Percentiles rank a stretch among this genome's conserved stretches.
phyloP scores from a whole-genome alignment of 1,139 yeast species.

The Suhomyces taliae region DNA sequence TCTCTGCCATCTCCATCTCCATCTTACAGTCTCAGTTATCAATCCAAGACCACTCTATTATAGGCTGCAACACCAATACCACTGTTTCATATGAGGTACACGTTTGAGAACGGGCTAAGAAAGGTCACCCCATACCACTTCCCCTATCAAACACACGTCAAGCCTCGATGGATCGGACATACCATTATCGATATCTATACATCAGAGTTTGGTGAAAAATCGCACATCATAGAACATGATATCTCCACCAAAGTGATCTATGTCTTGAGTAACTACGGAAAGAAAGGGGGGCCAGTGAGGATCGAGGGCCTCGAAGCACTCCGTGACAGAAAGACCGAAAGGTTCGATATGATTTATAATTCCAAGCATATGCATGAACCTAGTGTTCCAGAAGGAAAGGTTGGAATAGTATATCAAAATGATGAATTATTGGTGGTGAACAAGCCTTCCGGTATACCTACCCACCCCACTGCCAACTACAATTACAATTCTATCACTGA shows the following conservation, averaged over 20 bases:
- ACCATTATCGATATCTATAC: conserved; percentile 45
- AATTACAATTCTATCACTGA: conserved; percentile 62
- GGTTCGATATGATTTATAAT: conserved; percentile 52
- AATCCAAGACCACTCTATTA: too few relatives aligned
- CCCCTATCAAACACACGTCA: conserved; percentile 40
- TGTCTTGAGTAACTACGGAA: conserved; percentile 29
- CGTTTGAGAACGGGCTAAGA: conserved; percentile 43
- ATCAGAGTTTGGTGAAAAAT: conserved; percentile 44
- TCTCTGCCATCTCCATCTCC: not conserved
- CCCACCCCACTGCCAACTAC: conserved; percentile 76
- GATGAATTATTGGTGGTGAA: conserved; percentile 57
- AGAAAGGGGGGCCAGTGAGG: conserved; percentile 17
- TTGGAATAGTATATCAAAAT: conserved; percentile 43
- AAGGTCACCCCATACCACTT: conserved; percentile 48
- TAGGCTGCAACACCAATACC: not conserved
- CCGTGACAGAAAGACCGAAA: conserved; percentile 26
- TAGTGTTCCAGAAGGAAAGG: conserved; percentile 35
- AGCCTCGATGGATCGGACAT: conserved; percentile 50
- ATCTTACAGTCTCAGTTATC: not conserved
- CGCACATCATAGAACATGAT: conserved; percentile 25
- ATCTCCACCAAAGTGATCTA: conserved; percentile 26
- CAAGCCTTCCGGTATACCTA: conserved; percentile 77
- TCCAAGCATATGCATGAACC: conserved; percentile 66
- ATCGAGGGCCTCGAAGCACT: conserved; percentile 27
- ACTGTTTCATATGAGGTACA: conserved; percentile 8